These are phyloP conservation scores for Clausena lansium DNA, from an alignment of 345 rosid genomes.

Conservation along the genomic window DNA sequence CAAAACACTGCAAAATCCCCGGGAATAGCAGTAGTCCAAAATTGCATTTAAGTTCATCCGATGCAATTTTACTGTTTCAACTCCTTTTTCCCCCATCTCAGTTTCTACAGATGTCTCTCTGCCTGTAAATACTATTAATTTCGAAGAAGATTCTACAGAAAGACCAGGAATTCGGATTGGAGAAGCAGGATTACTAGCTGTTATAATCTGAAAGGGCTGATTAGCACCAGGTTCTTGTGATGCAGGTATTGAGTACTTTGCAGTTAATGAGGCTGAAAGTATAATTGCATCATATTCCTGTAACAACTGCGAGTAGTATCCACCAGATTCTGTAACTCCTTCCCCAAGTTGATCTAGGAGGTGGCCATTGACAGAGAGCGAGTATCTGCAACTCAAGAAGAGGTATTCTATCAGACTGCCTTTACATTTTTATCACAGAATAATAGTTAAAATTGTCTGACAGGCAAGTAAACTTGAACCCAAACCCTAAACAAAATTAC, in stretches of 20 bases:
- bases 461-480: background rate
- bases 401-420: slow-evolving; percentile 11
- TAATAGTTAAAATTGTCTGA: background rate
- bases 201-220: slow-evolving; percentile 57
- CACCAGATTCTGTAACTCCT: slow-evolving; percentile 48
- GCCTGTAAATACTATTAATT: slow-evolving; percentile 41
- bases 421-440: background rate
- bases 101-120: slow-evolving; percentile 28
- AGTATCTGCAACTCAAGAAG: slow-evolving; percentile 46
- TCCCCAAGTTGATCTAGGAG: slow-evolving; percentile 57
- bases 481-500: background rate
- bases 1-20: slow-evolving; percentile 59
- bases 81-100: slow-evolving; percentile 26
- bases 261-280: slow-evolving; percentile 45
- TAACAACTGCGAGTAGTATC: slow-evolving; percentile 68
- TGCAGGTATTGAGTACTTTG: slow-evolving; percentile 29
- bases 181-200: slow-evolving; percentile 30
- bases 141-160: slow-evolving; percentile 31
- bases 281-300: slow-evolving; percentile 75
- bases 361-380: slow-evolving; percentile 65
- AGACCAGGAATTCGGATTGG: slow-evolving; percentile 26
- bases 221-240: slow-evolving; percentile 62
- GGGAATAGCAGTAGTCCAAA: slow-evolving; percentile 47
- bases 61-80: slow-evolving; percentile 50
- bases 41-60: slow-evolving; percentile 41